Conservation (phyloP, 1,284 basidiomycete genomes). For the Sporisorium iseilematis-ciliati region DNA sequence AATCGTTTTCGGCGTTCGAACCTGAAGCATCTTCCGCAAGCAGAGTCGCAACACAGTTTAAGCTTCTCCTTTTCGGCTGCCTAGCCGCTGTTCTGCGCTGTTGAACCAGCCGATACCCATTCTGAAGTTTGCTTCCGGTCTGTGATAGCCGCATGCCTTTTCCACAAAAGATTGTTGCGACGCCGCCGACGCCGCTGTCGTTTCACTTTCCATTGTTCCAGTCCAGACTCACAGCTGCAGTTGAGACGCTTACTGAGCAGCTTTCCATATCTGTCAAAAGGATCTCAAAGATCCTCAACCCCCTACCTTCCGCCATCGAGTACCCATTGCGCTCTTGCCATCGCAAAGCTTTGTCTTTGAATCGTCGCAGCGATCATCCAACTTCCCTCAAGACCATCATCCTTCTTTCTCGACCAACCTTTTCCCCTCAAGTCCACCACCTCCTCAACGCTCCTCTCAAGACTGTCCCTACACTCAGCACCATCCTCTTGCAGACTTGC, state of each 20-base stretch:
- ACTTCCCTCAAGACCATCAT: neutral
- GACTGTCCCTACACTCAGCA: no score
- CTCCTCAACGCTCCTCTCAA: neutral
- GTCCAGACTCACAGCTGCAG: neutral
- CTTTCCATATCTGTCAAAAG: neutral
- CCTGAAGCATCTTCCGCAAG: slow-evolving; percentile 1
- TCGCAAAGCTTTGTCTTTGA: no score
- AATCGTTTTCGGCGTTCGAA: no score
- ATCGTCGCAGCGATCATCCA: neutral
- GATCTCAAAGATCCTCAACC: no score
- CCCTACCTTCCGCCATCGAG: no score
- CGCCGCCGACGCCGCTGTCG: neutral
- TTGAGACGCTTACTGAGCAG: neutral
- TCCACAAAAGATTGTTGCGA: neutral
- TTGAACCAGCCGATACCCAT: neutral
- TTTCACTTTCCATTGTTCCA: neutral
- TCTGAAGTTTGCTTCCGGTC: neutral
- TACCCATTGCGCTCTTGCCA: no score
- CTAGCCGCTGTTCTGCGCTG: neutral
- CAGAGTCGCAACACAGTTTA: neutral
- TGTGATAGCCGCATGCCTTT: slow-evolving; percentile 10
- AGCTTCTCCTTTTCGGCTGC: neutral
- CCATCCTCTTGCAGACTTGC: neutral
- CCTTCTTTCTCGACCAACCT: neutral
- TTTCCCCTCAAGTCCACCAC: neutral